Conservation (phyloP, 1,284 basidiomycete genomes). For the Anthracocystis walkeri region DNA sequence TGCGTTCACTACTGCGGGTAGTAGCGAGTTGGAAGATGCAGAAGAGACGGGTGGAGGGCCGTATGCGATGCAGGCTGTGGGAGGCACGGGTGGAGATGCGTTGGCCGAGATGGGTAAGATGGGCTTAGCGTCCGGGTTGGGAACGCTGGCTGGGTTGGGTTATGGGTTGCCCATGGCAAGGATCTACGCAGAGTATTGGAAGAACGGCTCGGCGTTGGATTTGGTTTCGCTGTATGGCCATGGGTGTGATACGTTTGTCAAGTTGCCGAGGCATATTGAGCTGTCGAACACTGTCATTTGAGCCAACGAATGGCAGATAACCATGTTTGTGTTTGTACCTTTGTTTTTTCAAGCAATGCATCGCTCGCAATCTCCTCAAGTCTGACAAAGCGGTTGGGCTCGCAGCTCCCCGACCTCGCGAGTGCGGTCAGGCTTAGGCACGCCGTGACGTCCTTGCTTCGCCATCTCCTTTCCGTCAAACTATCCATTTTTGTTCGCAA, state of each 20-base stretch:
- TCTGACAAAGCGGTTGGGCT: no score
- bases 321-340: slow-evolving; percentile 19
- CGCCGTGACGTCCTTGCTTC: no score
- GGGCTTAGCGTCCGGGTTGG: slow-evolving; percentile 79
- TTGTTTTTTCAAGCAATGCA: not conserved
- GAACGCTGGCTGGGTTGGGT: slow-evolving; percentile 83
- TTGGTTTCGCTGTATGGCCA: slow-evolving; percentile 37
- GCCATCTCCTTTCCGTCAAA: no score
- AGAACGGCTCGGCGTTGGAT: slow-evolving; percentile 41
- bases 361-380: not conserved
- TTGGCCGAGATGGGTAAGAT: slow-evolving; percentile 75
- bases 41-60: slow-evolving; percentile 79
- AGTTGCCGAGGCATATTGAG: slow-evolving; percentile 57
- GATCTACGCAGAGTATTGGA: slow-evolving; percentile 76
- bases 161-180: slow-evolving; percentile 80
- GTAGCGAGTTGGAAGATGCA: slow-evolving; percentile 75
- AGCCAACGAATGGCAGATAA: not conserved
- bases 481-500: no score
- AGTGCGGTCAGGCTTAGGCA: no score
- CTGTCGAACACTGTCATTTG: slow-evolving; percentile 51
- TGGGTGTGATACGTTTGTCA: slow-evolving; percentile 65
- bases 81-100: slow-evolving; percentile 74
- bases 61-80: slow-evolving; percentile 76
- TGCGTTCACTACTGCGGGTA: slow-evolving; percentile 81
- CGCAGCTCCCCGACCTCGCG: no score